Percentiles rank a stretch among this genome's conserved stretches.
Evolutionary conservation across 2,329 filamentous ascomycete species (phyloP).

Genomic region (Chalaropsis ovoidea): DNA sequence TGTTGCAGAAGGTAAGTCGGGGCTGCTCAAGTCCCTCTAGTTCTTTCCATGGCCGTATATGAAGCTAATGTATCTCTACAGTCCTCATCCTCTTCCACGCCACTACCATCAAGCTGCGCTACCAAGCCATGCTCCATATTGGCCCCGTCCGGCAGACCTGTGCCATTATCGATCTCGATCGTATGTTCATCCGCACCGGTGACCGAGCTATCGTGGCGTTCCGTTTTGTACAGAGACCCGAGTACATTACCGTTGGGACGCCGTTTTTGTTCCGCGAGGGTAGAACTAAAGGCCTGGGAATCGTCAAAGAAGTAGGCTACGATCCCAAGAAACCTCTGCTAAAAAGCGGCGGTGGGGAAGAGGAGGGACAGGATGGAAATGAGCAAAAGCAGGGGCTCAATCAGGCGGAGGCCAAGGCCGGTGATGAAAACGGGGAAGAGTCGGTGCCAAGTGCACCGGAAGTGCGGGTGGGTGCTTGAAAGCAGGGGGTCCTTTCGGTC

Average conservation of each 20-base stretch:
- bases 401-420: background rate
- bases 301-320: slow-evolving; percentile 86
- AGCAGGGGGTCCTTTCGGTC: too few relatives aligned
- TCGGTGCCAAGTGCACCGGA: background rate
- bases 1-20: slow-evolving; percentile 56
- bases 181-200: slow-evolving; percentile 87
- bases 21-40: background rate
- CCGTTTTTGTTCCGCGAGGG: slow-evolving; percentile 88
- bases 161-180: slow-evolving; percentile 92
- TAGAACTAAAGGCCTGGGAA: slow-evolving; percentile 86
- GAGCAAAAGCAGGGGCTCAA: background rate
- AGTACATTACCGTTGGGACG: slow-evolving; percentile 83
- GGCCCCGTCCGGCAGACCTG: slow-evolving; percentile 93
- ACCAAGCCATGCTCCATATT: slow-evolving; percentile 97
- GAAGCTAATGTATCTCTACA: slow-evolving; percentile 29
- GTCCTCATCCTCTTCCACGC: slow-evolving; percentile 92
- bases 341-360: background rate
- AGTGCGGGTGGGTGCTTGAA: background rate
- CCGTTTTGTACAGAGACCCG: slow-evolving; percentile 84
- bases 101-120: slow-evolving; percentile 92
- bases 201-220: slow-evolving; percentile 93
- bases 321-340: slow-evolving; percentile 43
- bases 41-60: background rate
- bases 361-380: background rate
- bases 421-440: background rate